Conservation (phyloP, 768 basidiomycete genomes). For the Leucosporidium yakuticum region DNA sequence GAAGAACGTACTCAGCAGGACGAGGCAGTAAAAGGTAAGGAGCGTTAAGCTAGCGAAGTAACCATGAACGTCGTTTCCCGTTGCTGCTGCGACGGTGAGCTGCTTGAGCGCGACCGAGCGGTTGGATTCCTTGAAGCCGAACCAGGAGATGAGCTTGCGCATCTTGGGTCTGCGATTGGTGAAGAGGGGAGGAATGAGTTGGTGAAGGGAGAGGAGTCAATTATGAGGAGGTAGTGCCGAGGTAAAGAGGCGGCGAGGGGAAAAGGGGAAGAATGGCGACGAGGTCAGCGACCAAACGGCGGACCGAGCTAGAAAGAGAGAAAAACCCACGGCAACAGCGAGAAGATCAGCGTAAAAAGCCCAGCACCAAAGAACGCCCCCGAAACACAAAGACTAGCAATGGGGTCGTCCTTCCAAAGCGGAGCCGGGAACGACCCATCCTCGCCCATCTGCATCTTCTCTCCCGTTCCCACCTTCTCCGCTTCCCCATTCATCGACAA, state of each 20-base stretch:
- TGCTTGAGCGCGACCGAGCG: constrained; percentile 28
- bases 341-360: not conserved
- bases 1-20: constrained; percentile 22
- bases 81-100: constrained; percentile 14
- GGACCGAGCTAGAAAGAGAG: too few relatives aligned
- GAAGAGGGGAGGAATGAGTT: not conserved
- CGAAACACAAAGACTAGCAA: constrained; percentile 11
- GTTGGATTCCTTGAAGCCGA: constrained; percentile 19
- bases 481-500: too few relatives aligned
- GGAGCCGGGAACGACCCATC: constrained; percentile 6
- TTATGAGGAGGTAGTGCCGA: too few relatives aligned
- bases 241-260: too few relatives aligned
- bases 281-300: too few relatives aligned
- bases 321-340: not conserved
- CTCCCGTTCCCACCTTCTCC: too few relatives aligned
- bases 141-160: constrained; percentile 23
- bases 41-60: constrained; percentile 20
- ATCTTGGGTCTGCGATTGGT: constrained; percentile 4
- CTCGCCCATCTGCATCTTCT: too few relatives aligned
- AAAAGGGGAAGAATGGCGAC: too few relatives aligned
- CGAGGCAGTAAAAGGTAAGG: constrained; percentile 24
- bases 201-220: too few relatives aligned
- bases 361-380: constrained; percentile 16
- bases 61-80: constrained; percentile 24
- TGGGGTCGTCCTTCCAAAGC: constrained; percentile 26